phyloP scores from a whole-genome alignment of 192 early-diverging fungal species.

The Glomus cerebriforme region DNA sequence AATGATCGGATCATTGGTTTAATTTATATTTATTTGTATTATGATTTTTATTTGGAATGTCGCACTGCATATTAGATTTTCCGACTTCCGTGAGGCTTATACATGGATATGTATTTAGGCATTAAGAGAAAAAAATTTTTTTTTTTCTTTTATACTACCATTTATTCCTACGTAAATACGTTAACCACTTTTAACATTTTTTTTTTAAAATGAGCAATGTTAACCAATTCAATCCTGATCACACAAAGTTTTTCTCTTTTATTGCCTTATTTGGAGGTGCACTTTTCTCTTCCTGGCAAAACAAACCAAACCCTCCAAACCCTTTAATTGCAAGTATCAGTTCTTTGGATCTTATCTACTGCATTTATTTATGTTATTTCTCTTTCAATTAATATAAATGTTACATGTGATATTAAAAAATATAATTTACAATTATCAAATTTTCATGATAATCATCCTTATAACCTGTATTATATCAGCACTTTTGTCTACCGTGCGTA shows the following conservation, averaged over 20 bases:
- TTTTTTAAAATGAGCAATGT: too few relatives aligned
- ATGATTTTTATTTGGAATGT: too few relatives aligned
- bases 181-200: too few relatives aligned
- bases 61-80: too few relatives aligned
- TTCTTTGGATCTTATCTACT: constrained; percentile 5
- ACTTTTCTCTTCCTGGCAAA: background rate
- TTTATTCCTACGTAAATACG: too few relatives aligned
- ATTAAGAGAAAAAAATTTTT: too few relatives aligned
- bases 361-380: background rate
- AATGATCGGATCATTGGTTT: too few relatives aligned
- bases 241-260: background rate
- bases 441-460: background rate
- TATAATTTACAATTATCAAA: background rate
- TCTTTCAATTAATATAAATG: background rate
- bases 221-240: background rate
- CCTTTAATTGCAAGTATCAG: background rate
- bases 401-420: background rate
- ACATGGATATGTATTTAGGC: too few relatives aligned
- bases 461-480: background rate
- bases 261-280: background rate
- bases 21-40: too few relatives aligned
- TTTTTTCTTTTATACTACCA: too few relatives aligned
- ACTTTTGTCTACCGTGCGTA: background rate
- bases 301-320: background rate
- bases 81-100: too few relatives aligned